Evolutionary conservation across 192 early-diverging fungal species (phyloP).

Genomic region (Backusella circina): DNA sequence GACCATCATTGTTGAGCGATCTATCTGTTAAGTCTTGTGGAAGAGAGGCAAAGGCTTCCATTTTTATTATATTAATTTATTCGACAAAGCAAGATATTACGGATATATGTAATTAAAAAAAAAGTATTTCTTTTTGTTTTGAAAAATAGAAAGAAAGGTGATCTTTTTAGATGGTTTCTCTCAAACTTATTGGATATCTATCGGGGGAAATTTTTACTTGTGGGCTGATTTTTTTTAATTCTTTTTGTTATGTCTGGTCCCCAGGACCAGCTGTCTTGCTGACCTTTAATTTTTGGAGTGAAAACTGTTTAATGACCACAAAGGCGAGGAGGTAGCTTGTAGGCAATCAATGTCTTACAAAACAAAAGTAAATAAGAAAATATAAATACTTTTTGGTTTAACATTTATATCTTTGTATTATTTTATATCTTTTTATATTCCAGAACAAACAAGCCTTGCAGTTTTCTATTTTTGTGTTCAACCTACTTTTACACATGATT

Average conservation of each 20-base stretch:
- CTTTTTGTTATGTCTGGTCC: background rate
- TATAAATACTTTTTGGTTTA: background rate
- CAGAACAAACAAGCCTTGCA: background rate
- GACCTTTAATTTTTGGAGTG: background rate
- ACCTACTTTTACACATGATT: background rate
- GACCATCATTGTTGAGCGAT: background rate
- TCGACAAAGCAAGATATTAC: background rate
- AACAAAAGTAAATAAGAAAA: background rate
- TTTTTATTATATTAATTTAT: background rate
- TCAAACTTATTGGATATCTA: background rate
- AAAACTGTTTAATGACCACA: background rate
- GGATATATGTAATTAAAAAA: background rate
- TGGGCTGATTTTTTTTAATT: conserved; percentile 15
- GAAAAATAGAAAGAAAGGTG: conserved; percentile 1
- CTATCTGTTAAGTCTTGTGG: background rate
- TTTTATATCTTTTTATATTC: background rate
- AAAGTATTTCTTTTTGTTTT: background rate
- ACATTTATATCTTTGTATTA: background rate
- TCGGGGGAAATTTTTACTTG: background rate
- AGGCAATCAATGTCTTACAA: background rate
- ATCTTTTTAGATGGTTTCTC: background rate
- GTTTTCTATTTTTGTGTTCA: background rate
- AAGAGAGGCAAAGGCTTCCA: conserved; percentile 1
- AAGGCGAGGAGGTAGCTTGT: background rate
- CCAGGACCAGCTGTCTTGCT: background rate